A percentile compares a stretch with the other conserved stretches of the same genome.
These are phyloP conservation scores for Scenedesmus sp. DNA, from an alignment of 163 green algal genomes.

Conservation along the genomic window DNA sequence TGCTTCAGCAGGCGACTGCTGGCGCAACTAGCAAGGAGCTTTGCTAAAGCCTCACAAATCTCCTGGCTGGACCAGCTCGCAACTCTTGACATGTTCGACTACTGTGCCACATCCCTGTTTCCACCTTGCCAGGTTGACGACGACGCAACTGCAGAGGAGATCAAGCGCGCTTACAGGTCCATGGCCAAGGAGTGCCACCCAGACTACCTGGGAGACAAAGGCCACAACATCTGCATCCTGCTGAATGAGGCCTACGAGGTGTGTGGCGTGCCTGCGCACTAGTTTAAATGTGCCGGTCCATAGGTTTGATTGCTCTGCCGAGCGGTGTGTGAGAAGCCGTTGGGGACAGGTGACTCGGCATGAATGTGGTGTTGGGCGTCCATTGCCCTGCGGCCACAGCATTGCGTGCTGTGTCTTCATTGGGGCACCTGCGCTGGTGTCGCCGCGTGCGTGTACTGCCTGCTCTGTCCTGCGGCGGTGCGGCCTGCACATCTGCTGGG, in stretches of 20 bases:
- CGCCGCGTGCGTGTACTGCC: too few species aligned
- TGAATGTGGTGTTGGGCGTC: too few species aligned
- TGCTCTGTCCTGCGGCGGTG: background rate
- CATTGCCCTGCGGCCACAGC: background rate
- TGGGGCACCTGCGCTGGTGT: too few species aligned
- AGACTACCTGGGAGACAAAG: conserved; percentile 79
- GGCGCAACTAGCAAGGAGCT: too few species aligned
- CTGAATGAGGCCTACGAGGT: conserved; percentile 82
- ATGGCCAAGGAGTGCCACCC: conserved; percentile 91
- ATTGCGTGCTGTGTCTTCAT: background rate
- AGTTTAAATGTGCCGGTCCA: too few species aligned
- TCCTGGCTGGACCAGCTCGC: too few species aligned
- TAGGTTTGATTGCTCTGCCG: too few species aligned
- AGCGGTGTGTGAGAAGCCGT: too few species aligned
- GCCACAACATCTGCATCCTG: conserved; percentile 91
- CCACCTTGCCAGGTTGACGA: conserved; percentile 68
- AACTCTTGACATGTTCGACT: too few species aligned
- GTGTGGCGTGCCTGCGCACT: conserved; percentile 12
- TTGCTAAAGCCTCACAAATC: too few species aligned
- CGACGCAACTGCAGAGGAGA: conserved; percentile 65
- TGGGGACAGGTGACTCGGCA: too few species aligned
- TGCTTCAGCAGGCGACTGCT: too few species aligned
- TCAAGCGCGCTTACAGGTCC: conserved; percentile 89
- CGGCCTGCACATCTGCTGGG: background rate
- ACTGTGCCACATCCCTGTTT: background rate